These are phyloP conservation scores for Stephania yunnanensis DNA, from an alignment of 164 flowering plant species.

Conservation along the genomic window DNA sequence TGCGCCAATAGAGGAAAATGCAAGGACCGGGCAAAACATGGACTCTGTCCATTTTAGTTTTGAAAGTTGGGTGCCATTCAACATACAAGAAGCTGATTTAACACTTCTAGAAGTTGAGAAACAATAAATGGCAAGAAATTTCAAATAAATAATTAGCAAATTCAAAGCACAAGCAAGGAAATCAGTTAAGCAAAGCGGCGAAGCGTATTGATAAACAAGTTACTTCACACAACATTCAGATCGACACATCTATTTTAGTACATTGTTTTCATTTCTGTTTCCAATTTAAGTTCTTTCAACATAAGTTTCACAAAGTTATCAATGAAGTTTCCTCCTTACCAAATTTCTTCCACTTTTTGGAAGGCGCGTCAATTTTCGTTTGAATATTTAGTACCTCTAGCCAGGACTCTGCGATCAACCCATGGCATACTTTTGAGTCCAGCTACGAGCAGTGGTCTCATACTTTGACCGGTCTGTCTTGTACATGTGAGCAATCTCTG, in stretches of 20 bases:
- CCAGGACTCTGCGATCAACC: neutral
- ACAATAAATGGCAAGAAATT: neutral
- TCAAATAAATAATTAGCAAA: neutral
- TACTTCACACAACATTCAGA: neutral
- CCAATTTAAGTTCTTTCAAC: neutral
- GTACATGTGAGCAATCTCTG: slow-evolving; percentile 4
- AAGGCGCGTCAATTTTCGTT: neutral
- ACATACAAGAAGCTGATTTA: neutral
- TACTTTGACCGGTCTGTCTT: slow-evolving; percentile 2
- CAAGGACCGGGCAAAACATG: neutral
- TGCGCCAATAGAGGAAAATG: neutral
- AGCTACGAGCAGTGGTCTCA: neutral
- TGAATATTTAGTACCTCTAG: neutral
- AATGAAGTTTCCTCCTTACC: neutral
- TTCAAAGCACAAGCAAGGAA: neutral
- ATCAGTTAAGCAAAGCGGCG: neutral
- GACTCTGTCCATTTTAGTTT: neutral
- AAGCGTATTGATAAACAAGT: neutral
- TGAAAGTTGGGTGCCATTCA: neutral
- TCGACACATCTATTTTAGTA: neutral
- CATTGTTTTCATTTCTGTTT: neutral
- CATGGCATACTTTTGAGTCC: neutral
- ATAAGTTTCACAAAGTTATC: neutral
- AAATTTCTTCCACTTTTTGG: neutral
- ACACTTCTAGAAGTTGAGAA: neutral